Evolutionary conservation across 208 protist species (phyloP).

Genomic region (Leishmania martiniquensis): DNA sequence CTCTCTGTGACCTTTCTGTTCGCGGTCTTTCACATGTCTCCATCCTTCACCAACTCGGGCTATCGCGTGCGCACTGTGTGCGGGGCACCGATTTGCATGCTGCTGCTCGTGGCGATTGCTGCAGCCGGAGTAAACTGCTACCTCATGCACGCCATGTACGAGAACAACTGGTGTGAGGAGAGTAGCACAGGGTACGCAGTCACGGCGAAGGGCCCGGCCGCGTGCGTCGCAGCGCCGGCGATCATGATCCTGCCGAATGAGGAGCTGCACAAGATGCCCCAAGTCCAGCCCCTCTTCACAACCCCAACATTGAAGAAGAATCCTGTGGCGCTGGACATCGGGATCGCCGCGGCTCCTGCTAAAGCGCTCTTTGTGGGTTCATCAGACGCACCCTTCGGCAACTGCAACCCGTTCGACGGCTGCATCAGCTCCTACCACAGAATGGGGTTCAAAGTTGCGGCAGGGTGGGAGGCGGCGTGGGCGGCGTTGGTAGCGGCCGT

Average conservation of each 20-base stretch:
- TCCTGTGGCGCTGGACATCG: rapidly evolving
- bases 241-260: rapidly evolving
- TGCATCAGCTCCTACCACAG: slow-evolving; percentile 34
- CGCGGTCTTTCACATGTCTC: slow-evolving; percentile 17
- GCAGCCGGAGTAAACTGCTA: slow-evolving; percentile 11
- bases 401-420: slow-evolving; percentile 36
- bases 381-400: not conserved
- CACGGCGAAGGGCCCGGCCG: not conserved
- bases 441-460: slow-evolving; percentile 35
- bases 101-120: slow-evolving; percentile 14
- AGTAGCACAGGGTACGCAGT: not conserved
- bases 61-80: slow-evolving; percentile 21
- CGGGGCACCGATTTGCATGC: slow-evolving; percentile 11
- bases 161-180: slow-evolving; percentile 21
- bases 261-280: not conserved
- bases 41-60: slow-evolving; percentile 20
- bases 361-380: not conserved
- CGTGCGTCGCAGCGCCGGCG: not conserved
- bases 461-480: slow-evolving; percentile 11
- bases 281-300: not conserved
- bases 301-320: not conserved
- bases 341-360: not conserved
- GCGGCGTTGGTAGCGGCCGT: not conserved
- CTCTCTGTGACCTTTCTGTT: slow-evolving; percentile 20
- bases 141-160: slow-evolving; percentile 26